Base-by-base conservation (phyloP, 495 filamentous ascomycete species). In the Penicillium arizonense region DNA sequence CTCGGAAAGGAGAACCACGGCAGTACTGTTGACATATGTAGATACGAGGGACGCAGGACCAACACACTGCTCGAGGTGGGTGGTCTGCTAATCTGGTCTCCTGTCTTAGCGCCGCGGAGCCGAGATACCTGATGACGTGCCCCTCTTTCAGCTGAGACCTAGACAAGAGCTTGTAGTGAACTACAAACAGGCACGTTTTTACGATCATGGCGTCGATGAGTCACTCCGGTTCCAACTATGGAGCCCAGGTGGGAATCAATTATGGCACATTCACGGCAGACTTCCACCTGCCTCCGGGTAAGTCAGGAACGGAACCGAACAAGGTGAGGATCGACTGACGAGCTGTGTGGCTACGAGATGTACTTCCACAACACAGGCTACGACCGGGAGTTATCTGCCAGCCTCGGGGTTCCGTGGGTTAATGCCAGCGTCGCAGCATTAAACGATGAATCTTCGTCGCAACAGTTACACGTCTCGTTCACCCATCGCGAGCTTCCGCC, bases 291-390 rank as follows among this genome's bases (percentile, higher is more conserved):
- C 26, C 28, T 7, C 43, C n/a, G 11, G 24, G 43, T 33, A 34
- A 45, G 43, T 40, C 18, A 40, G 18, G 38, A 40, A 40, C 38
- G 18, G 38, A 40, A 24, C 38, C 18, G 2, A 24, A 24, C 23
- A 24, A 24, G 2, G 23, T 24, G 1, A 6, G 2, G 23, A 24
- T 3, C 5, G 23, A 24, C 23, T 24, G 5, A 24, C 3, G n/a
- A n/a, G n/a, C n/a, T n/a, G n/a, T n/a, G n/a, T n/a, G n/a, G n/a
- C n/a, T n/a, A n/a, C n/a, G n/a, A n/a, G 30, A 55, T 51, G 41
- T 64, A 64, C 16, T 64, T 64, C 52, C 52, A 64, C 44, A 64
- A 64, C 52, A 42, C 55, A 2, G 61, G 61, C 12, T 64, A 64
- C 28, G 57, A 57, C 2, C 52, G 58, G 0, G 34, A 42, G 10